Evolutionary conservation across 371 early-diverging fungal species (phyloP).

Genomic region (Mortierella polycephala): DNA sequence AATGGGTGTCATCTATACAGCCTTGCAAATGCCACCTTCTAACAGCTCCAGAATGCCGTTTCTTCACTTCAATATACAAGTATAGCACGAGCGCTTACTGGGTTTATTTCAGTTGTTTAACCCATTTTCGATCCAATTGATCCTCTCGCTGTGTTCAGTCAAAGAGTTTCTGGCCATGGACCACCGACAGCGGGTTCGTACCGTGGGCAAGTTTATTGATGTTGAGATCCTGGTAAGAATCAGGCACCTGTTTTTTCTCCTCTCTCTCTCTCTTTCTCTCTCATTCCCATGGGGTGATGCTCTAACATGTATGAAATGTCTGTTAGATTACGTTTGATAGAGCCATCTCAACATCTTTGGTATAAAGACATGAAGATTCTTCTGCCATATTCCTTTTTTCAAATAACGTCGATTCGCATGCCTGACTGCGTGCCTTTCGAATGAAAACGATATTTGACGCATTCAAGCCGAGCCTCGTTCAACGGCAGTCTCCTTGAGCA

Average conservation of each 20-base stretch:
- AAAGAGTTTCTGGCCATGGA: slow-evolving; percentile 33
- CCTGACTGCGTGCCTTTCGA: too few relatives aligned
- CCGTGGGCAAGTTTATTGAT: slow-evolving; percentile 34
- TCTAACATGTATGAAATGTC: too few relatives aligned
- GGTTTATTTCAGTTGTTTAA: slow-evolving; percentile 29
- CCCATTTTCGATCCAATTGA: slow-evolving; percentile 38
- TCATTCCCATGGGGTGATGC: too few relatives aligned
- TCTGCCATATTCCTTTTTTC: too few relatives aligned
- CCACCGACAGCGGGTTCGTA: slow-evolving; percentile 13
- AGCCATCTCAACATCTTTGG: too few relatives aligned
- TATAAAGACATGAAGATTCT: too few relatives aligned
- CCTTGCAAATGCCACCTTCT: neutral
- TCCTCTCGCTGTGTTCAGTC: slow-evolving; percentile 31
- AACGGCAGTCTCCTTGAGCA: too few relatives aligned
- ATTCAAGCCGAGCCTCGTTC: too few relatives aligned
- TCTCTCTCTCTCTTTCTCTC: neutral
- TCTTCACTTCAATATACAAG: too few relatives aligned
- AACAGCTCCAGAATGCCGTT: neutral
- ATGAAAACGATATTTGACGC: too few relatives aligned
- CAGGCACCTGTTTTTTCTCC: neutral
- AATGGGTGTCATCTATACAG: neutral
- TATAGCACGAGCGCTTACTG: slow-evolving; percentile 39
- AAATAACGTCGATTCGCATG: too few relatives aligned
- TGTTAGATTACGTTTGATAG: too few relatives aligned
- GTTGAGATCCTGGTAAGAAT: slow-evolving; percentile 17